Base-by-base conservation (phyloP, 257 asterid genomes). In the Nemophila menziesii region DNA sequence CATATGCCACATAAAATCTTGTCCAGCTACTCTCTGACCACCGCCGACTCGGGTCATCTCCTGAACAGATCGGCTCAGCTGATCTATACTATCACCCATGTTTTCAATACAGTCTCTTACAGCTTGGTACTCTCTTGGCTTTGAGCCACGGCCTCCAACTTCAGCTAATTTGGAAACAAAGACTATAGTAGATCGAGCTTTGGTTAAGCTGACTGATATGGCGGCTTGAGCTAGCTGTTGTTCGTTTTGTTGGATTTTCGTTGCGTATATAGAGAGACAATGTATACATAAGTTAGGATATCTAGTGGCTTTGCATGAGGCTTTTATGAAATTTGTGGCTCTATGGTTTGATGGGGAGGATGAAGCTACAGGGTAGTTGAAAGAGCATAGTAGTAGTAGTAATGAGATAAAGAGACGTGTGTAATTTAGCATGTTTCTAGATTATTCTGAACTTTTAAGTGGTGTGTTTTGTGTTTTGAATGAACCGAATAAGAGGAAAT, bases 41-140 rank as follows among this genome's bases (percentile, higher is more conserved):
- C 45, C 41, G 10, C 46, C 46, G n/a, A 41, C 5, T 11, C 46
- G 46, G 24, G 24, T 41, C 11, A 63, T 43, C 39, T 58, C 64
- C 51, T 33, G 48, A 39, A 60, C 5, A 3, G 76, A 60, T 16
- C 51, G 56, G 41, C 57, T 54, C 5, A 69, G 62, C 61, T 60
- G 68, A 5, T 61, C 60, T 34, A 57, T 62, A 0, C 72, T 13
- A 54, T 33, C 39, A 19, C 51, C 72, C 71, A 69, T 69, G 49
- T 56, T 56, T 9, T 49, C 64, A 10, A 33, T 3, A 45, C 72
- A 69, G 11, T 69, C 76, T 16, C 20, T 40, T 22, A 61, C 26
- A 48, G 75, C 72, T 8, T 50, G 54, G 43, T 16, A 23, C n/a
- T 56, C 65, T 2, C 21, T 48, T 19, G 40, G 37, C 20, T 41